Percentiles rank a stretch among this genome's conserved stretches.
These are phyloP conservation scores for Lactarius trivialis DNA, from an alignment of 768 basidiomycete genomes.

Conservation along the genomic window DNA sequence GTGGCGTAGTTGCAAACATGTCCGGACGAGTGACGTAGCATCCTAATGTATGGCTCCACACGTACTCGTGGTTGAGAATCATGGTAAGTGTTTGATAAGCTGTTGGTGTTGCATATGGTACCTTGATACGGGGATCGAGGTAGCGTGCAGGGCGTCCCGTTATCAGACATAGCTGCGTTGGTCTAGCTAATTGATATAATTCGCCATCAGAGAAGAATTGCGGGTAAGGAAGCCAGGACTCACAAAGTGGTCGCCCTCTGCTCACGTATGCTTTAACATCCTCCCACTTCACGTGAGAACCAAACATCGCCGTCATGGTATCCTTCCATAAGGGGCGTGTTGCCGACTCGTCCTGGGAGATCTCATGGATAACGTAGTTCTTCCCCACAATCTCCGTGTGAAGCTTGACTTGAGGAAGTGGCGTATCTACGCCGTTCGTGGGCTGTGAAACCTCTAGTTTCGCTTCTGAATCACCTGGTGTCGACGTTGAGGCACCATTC, in stretches of 20 bases:
- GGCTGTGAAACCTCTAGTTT: neutral
- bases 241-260: constrained; percentile 61
- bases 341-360: constrained; percentile 39
- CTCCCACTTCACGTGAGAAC: constrained; percentile 78
- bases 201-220: neutral
- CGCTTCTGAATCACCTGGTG: neutral
- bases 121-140: constrained; percentile 69
- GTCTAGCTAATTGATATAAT: constrained; percentile 44
- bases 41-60: constrained; percentile 48
- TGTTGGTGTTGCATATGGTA: constrained; percentile 66
- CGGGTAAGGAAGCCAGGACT: constrained; percentile 25
- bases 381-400: constrained; percentile 47
- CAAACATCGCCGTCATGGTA: constrained; percentile 80
- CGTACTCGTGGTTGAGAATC: constrained; percentile 59
- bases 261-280: constrained; percentile 56
- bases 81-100: constrained; percentile 61
- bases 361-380: constrained; percentile 68
- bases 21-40: constrained; percentile 34
- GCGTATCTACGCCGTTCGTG: neutral
- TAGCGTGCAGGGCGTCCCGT: constrained; percentile 77
- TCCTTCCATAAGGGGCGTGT: constrained; percentile 58
- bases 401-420: neutral
- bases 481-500: neutral
- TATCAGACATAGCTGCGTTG: constrained; percentile 60
- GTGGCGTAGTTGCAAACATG: neutral